These are phyloP conservation scores for Pseudogymnoascus sp. DNA, from an alignment of 2,329 filamentous ascomycete genomes.

Conservation along the genomic window DNA sequence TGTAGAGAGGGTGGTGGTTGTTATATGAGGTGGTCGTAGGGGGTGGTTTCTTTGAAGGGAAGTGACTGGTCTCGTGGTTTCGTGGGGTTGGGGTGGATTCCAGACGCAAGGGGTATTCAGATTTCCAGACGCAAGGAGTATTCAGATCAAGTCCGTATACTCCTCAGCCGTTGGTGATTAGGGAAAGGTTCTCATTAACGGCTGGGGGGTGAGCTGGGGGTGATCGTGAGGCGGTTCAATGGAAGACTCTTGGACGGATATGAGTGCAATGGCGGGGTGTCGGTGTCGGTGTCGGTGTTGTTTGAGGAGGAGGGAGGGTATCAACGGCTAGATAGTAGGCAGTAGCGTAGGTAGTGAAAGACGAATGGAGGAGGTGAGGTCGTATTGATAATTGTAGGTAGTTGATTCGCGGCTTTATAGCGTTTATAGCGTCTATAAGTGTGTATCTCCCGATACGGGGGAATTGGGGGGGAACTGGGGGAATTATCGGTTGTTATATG, in stretches of 20 bases:
- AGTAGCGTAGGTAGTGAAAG: not conserved
- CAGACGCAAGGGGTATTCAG: conserved; percentile 59
- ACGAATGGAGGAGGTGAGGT: not conserved
- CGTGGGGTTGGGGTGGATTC: conserved; percentile 24
- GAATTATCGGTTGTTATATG: not conserved
- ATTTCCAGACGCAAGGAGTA: conserved; percentile 57
- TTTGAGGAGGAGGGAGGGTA: conserved; percentile 17
- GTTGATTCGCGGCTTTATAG: not conserved
- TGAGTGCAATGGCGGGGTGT: conserved; percentile 7
- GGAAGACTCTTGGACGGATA: not conserved
- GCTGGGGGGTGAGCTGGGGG: not conserved
- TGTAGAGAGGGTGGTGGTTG: not conserved
- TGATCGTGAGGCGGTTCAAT: not conserved
- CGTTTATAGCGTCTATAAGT: not conserved
- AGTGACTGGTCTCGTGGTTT: not conserved
- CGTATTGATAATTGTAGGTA: not conserved
- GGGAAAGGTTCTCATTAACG: not conserved
- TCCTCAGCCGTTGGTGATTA: conserved; percentile 51
- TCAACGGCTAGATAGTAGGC: not conserved
- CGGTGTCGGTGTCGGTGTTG: not conserved
- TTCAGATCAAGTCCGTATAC: conserved; percentile 51
- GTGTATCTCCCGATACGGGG: not conserved
- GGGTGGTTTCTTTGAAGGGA: not conserved
- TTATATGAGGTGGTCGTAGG: not conserved
- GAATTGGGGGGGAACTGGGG: not conserved